A percentile compares a stretch with the other conserved stretches of the same genome.
Evolutionary conservation across 768 basidiomycete species (phyloP).

Genomic region (Mycena galericulata): DNA sequence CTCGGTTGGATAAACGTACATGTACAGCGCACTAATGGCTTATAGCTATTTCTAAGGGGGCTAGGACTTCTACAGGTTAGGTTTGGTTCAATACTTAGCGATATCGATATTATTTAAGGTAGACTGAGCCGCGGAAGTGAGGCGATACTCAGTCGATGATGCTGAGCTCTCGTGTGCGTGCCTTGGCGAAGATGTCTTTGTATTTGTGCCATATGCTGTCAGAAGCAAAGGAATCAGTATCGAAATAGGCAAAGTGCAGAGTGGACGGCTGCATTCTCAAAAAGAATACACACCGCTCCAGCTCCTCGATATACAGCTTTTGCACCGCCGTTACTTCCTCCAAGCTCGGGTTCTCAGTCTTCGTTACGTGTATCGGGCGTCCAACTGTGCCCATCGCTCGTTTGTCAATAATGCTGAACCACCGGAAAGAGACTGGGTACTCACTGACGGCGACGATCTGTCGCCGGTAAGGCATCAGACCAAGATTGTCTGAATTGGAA

Average conservation of each 20-base stretch:
- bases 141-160: conserved; percentile 83
- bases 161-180: conserved; percentile 80
- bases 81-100: conserved; percentile 1
- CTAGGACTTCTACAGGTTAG: not conserved
- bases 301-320: conserved; percentile 80
- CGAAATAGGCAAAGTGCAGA: not conserved
- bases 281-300: conserved; percentile 16
- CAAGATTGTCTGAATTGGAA: conserved; percentile 90
- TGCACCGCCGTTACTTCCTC: conserved; percentile 87
- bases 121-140: too few relatives aligned
- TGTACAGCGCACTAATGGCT: not conserved
- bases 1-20: conserved; percentile 1
- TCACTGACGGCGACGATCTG: conserved; percentile 96
- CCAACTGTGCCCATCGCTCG: conserved; percentile 76
- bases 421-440: conserved; percentile 48
- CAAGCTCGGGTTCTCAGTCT: conserved; percentile 83
- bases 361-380: conserved; percentile 82
- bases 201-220: conserved; percentile 95
- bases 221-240: not conserved
- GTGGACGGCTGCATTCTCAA: not conserved
- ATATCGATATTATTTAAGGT: too few relatives aligned
- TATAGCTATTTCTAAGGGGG: not conserved
- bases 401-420: not conserved
- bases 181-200: conserved; percentile 92
- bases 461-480: conserved; percentile 94